These are phyloP conservation scores for Boletus edulis DNA, from an alignment of 768 basidiomycete genomes.

Conservation along the genomic window DNA sequence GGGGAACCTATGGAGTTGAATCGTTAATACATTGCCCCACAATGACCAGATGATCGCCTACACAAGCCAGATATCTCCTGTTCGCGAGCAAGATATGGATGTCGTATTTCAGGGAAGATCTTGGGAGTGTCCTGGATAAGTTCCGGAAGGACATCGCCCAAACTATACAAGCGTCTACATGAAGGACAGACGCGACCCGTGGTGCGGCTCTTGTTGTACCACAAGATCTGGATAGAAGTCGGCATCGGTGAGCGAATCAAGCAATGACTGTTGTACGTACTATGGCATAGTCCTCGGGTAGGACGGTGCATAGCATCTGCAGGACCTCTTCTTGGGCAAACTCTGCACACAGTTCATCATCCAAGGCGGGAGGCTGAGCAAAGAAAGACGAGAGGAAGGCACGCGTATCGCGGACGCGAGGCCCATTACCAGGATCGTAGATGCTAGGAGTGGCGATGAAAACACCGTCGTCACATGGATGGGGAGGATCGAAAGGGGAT, in stretches of 20 bases:
- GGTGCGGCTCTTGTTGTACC: slow-evolving; percentile 83
- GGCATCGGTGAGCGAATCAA: not conserved
- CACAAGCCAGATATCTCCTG: slow-evolving; percentile 77
- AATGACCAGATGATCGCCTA: slow-evolving; percentile 35
- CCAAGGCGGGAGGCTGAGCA: slow-evolving; percentile 59
- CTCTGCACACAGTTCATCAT: slow-evolving; percentile 70
- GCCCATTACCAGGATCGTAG: slow-evolving; percentile 76
- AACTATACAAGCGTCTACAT: slow-evolving; percentile 66
- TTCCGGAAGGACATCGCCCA: slow-evolving; percentile 64
- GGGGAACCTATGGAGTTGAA: slow-evolving; percentile 55
- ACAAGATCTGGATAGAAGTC: slow-evolving; percentile 51
- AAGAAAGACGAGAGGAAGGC: slow-evolving; percentile 68
- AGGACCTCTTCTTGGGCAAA: slow-evolving; percentile 75
- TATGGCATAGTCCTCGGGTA: slow-evolving; percentile 70
- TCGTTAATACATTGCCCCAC: slow-evolving; percentile 1
- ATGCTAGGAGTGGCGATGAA: slow-evolving; percentile 57
- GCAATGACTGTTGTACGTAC: slow-evolving; percentile 54
- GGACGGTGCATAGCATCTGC: slow-evolving; percentile 65
- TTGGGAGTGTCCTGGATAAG: slow-evolving; percentile 32
- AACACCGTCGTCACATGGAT: slow-evolving; percentile 3
- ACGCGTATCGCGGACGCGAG: slow-evolving; percentile 66
- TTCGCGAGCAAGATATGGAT: slow-evolving; percentile 50
- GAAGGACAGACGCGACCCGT: slow-evolving; percentile 74
- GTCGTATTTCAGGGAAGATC: slow-evolving; percentile 17
- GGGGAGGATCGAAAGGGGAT: not conserved